Evolutionary conservation across 345 rosid genomes (phyloP).

Genomic region (Ceriops zippeliana): DNA sequence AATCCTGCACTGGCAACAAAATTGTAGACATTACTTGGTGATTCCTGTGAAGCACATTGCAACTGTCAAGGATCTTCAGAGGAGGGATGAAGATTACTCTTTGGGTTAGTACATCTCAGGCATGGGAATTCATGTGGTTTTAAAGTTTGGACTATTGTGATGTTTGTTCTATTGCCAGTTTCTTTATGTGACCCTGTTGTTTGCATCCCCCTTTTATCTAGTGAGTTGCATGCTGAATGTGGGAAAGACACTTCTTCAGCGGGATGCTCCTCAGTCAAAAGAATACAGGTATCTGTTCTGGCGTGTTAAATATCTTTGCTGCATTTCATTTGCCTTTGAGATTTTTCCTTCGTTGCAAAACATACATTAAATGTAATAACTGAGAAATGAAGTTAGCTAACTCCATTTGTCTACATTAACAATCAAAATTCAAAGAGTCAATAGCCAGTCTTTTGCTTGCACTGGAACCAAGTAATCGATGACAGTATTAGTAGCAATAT

Average conservation of each 20-base stretch:
- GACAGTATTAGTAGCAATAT: too few species aligned
- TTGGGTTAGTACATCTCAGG: slow-evolving; percentile 42
- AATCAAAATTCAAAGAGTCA: too few species aligned
- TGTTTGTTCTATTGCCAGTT: not conserved
- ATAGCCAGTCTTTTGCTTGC: too few species aligned
- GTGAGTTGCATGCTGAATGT: slow-evolving; percentile 76
- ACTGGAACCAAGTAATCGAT: too few species aligned
- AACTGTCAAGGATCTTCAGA: slow-evolving; percentile 58
- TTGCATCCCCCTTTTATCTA: slow-evolving; percentile 25
- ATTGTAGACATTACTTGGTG: slow-evolving; percentile 75
- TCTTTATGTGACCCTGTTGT: not conserved
- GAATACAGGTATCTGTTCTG: slow-evolving; percentile 45
- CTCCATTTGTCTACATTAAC: too few species aligned
- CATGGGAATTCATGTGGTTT: not conserved
- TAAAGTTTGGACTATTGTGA: not conserved
- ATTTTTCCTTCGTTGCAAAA: not conserved
- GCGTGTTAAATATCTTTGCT: not conserved
- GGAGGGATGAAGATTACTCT: slow-evolving; percentile 65
- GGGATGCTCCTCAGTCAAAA: slow-evolving; percentile 57
- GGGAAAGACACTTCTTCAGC: slow-evolving; percentile 56
- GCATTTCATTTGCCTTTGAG: not conserved
- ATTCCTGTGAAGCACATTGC: slow-evolving; percentile 76
- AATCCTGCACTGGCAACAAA: not conserved
- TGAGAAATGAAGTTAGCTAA: not conserved
- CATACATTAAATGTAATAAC: not conserved